Conservation (phyloP, 1,284 basidiomycete genomes). For the Cryptococcus sp. region DNA sequence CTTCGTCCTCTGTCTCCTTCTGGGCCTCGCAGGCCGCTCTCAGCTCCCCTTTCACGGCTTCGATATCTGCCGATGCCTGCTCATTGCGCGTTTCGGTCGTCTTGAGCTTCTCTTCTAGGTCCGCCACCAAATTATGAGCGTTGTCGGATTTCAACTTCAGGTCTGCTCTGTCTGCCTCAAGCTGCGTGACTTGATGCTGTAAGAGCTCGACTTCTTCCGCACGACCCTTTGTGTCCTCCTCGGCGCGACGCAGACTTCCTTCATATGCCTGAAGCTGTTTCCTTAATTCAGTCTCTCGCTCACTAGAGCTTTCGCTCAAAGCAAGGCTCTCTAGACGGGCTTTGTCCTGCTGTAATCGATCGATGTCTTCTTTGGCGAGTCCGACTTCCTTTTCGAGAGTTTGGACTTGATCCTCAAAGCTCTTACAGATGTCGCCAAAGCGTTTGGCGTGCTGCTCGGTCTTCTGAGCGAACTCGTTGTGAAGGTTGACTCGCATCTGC, state of each 20-base stretch:
- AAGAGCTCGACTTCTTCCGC: conserved; percentile 15
- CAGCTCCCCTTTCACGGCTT: conserved; percentile 14
- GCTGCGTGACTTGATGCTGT: conserved; percentile 1
- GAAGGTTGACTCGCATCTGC: conserved; percentile 18
- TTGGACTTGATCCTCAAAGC: conserved; percentile 38
- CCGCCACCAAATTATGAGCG: conserved; percentile 8
- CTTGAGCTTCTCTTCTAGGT: conserved; percentile 10
- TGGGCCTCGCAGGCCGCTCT: conserved; percentile 14
- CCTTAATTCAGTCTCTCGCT: conserved; percentile 15
- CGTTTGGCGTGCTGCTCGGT: conserved; percentile 42
- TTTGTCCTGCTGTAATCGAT: conserved; percentile 14
- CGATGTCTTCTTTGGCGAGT: conserved; percentile 11
- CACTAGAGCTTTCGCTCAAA: neutral
- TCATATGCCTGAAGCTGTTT: conserved; percentile 21
- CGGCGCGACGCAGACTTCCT: conserved; percentile 13
- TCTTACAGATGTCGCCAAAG: conserved; percentile 45
- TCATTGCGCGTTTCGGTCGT: conserved; percentile 7
- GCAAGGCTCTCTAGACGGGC: conserved; percentile 9
- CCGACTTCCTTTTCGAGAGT: conserved; percentile 28
- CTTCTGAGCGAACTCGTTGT: conserved; percentile 39
- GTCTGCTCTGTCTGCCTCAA: conserved; percentile 17
- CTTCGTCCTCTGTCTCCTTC: conserved; percentile 14
- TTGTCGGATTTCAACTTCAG: conserved; percentile 5
- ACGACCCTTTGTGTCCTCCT: conserved; percentile 5
- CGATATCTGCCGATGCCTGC: conserved; percentile 5